Evolutionary conservation across 1,139 yeast species (phyloP), one percentile per base, ranked within the genome.

Genomic region (Suhomyces bokatorum): DNA sequence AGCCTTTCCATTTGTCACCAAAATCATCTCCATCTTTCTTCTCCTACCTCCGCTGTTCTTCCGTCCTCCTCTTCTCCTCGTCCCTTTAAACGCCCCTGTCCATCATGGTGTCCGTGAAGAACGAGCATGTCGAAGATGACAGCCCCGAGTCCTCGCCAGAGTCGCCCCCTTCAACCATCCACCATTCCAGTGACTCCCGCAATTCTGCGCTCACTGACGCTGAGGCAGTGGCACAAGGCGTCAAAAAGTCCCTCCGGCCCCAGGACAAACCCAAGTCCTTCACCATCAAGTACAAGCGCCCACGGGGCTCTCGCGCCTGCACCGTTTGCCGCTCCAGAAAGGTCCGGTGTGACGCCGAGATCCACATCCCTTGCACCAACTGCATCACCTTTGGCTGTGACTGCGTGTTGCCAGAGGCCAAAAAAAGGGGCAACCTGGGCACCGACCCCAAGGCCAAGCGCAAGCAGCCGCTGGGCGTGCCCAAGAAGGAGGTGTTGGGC

Each of bases 321-420:
- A 69, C 73, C 12, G 75, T 75, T 12, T 85, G 91, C 61, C 81
- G 87, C 44, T 75, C 84, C n/a, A 66, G 91, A 35, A 85, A 85
- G 59, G 91, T 84, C 13, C 73, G 91, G 29, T 62, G 90, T 80
- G 71, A 83, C 69, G 81, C 81, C 5, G 79, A 75, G 48, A 80
- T 81, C 40, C 87, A 83, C 55, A 81, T 83, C 55, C 91, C 91
- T 3, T 85, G 91, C 59, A 83, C 90, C 27, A 85, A 85, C 61
- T 85, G 91, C 59, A 76, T 83, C 40, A 86, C 90, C 1, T 85
- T 85, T 65, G 87, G 87, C 2, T 82, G 88, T 60, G 89, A 83
- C 50, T 85, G 91, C 65, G 69, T 72, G 31, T 70, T 83, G 40
- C 89, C 89, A 1, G 87, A 81, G 44, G 75, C 75, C 22, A 77